These are phyloP conservation scores for Plantago rigida DNA, from an alignment of 305 asterid species.

Conservation along the genomic window DNA sequence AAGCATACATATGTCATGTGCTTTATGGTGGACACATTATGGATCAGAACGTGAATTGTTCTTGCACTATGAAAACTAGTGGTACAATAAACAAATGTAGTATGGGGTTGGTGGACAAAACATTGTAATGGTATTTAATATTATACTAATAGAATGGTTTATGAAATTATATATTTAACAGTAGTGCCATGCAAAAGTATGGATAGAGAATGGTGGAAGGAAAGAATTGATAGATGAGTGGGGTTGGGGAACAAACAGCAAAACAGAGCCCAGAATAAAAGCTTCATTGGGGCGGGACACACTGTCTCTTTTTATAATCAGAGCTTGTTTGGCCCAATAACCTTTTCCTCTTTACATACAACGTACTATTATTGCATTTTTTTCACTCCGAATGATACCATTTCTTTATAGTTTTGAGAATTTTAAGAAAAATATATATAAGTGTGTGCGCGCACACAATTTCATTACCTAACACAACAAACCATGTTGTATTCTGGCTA, in stretches of 20 bases:
- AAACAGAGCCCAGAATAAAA: conserved; percentile 32
- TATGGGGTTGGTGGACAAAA: conserved; percentile 3
- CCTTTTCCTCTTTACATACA: conserved; percentile 26
- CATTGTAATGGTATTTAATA: neutral
- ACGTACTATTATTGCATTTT: neutral
- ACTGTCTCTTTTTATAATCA: conserved; percentile 27
- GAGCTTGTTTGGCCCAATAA: too few relatives aligned
- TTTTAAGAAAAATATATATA: too few relatives aligned
- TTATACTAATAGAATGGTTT: conserved; percentile 2
- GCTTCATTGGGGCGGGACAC: conserved; percentile 44
- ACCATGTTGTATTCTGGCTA: too few relatives aligned
- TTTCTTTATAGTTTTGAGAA: too few relatives aligned
- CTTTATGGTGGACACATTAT: too few relatives aligned
- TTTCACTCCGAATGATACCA: too few relatives aligned
- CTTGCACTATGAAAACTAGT: neutral
- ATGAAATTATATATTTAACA: conserved; percentile 8
- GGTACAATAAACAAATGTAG: neutral
- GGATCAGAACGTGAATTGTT: too few relatives aligned
- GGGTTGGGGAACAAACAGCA: conserved; percentile 27
- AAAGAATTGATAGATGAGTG: neutral
- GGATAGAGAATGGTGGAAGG: conserved; percentile 19
- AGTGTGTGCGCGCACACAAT: too few relatives aligned
- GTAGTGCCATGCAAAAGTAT: conserved; percentile 39
- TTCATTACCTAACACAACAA: too few relatives aligned
- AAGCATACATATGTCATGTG: too few relatives aligned